A percentile compares a stretch with the other conserved stretches of the same genome.
These are phyloP conservation scores for Lactifluus subvellereus DNA, from an alignment of 768 basidiomycete species.

Conservation along the genomic window DNA sequence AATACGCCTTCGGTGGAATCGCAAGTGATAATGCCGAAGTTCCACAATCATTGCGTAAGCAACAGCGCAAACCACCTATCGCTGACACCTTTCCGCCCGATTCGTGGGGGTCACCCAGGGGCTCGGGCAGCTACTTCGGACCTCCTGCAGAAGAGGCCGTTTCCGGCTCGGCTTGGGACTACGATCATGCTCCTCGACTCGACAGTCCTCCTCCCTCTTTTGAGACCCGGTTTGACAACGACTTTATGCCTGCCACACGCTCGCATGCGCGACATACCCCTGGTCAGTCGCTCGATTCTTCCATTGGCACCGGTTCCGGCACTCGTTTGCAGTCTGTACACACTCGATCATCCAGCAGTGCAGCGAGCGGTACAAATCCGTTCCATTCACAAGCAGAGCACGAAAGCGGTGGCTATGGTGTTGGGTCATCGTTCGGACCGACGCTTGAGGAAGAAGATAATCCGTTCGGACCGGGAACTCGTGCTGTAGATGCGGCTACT, in stretches of 20 bases:
- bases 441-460: slow-evolving; percentile 20
- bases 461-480: slow-evolving; percentile 9
- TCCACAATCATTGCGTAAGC: slow-evolving; percentile 17
- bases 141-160: slow-evolving; percentile 25
- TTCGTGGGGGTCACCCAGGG: slow-evolving; percentile 50
- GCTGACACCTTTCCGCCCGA: slow-evolving; percentile 52
- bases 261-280: slow-evolving; percentile 7
- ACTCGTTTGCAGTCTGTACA: slow-evolving; percentile 3
- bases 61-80: slow-evolving; percentile 24
- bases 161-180: slow-evolving; percentile 24
- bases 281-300: slow-evolving; percentile 3
- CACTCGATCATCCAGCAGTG: slow-evolving; percentile 10
- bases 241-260: slow-evolving; percentile 16
- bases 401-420: slow-evolving; percentile 3
- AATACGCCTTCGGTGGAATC: slow-evolving; percentile 59
- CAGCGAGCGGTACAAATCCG: background rate
- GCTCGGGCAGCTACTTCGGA: slow-evolving; percentile 53
- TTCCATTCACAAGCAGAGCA: slow-evolving; percentile 12
- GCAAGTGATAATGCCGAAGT: slow-evolving; percentile 37
- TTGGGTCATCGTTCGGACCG: slow-evolving; percentile 11
- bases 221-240: slow-evolving; percentile 18
- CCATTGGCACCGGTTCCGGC: background rate
- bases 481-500: background rate
- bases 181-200: slow-evolving; percentile 19
- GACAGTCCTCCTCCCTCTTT: slow-evolving; percentile 19